Evolutionary conservation across 179 eudicot genomes (phyloP), one percentile per base, ranked within the genome.

Genomic region (Beta macrorhiza): DNA sequence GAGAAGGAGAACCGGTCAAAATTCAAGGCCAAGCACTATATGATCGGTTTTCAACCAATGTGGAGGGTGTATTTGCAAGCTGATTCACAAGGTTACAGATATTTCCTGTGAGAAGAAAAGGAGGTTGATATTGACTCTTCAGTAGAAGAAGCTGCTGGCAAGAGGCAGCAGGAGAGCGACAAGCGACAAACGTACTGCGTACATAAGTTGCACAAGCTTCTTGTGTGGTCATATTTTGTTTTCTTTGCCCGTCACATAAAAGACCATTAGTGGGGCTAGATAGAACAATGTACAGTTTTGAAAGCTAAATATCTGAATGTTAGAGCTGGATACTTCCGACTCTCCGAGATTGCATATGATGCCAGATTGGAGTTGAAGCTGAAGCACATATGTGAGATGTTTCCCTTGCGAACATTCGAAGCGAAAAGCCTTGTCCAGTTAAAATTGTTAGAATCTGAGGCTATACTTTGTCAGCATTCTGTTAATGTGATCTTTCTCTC

Each of bases 11-110:
- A 90, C 68, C 83, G 91, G 49, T 92, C 97, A 0, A 97, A 97
- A 91, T 85, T 89, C 90, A 94, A 97, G 83, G 99, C 99, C 19
- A 97, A 94, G 13, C 25, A 25, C 25, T 25, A 25, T 94, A 94
- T 57, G 98, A 98, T 0, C 90, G 89, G 7, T 97, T 93, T 79
- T 87, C 97, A n/a, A 97, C 98, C 73, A 94, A 74, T 55, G 90
- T 92, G 12, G 97, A 97, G 9, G 98, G 99, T 0, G 89, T 97
- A 15, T 97, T 97, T 77, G 99, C 97, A 92, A 88, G 95, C 97
- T 53, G 98, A 97, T 56, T 75, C 93, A 5, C 94, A 90, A 72
- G 98, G 94, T 1, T 97, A 93, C 87, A 88, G 85, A 73, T 93
- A 71, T 79, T 93, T 97, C 53, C 84, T 86, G 86, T 86, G 67